These are phyloP conservation scores for Radiomyces spectabilis DNA, from an alignment of 192 early-diverging fungal species.

Conservation along the genomic window DNA sequence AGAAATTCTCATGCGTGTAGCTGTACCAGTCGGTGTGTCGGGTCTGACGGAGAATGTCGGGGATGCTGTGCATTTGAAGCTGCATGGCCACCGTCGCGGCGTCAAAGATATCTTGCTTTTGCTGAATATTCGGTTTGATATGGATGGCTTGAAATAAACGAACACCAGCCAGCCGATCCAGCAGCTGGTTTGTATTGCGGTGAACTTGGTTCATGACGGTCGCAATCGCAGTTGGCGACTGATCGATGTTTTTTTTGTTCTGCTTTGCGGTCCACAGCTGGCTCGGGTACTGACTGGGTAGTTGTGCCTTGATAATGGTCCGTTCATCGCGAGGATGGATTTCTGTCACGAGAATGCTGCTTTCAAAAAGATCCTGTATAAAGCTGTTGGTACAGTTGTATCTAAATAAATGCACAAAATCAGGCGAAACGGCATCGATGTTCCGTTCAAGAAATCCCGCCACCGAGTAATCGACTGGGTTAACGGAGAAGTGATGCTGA, in stretches of 20 bases:
- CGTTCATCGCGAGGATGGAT: conserved; percentile 62
- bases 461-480: conserved; percentile 65
- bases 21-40: conserved; percentile 48
- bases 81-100: conserved; percentile 53
- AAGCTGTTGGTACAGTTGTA: conserved; percentile 55
- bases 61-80: conserved; percentile 54
- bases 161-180: conserved; percentile 33
- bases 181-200: not conserved
- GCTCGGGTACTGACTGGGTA: conserved; percentile 58
- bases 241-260: not conserved
- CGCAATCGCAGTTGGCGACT: not conserved
- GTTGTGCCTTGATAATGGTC: conserved; percentile 67
- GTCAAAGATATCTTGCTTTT: conserved; percentile 45
- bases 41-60: conserved; percentile 54
- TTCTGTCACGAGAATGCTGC: conserved; percentile 58
- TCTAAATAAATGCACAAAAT: conserved; percentile 67
- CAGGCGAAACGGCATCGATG: conserved; percentile 43
- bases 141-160: conserved; percentile 77
- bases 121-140: conserved; percentile 55
- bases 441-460: conserved; percentile 59
- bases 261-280: not conserved
- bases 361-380: conserved; percentile 59
- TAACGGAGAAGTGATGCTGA: conserved; percentile 45
- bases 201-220: not conserved
- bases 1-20: conserved; percentile 65